Conservation (phyloP, 1,284 basidiomycete genomes). For the Rhodotorula sp. region DNA sequence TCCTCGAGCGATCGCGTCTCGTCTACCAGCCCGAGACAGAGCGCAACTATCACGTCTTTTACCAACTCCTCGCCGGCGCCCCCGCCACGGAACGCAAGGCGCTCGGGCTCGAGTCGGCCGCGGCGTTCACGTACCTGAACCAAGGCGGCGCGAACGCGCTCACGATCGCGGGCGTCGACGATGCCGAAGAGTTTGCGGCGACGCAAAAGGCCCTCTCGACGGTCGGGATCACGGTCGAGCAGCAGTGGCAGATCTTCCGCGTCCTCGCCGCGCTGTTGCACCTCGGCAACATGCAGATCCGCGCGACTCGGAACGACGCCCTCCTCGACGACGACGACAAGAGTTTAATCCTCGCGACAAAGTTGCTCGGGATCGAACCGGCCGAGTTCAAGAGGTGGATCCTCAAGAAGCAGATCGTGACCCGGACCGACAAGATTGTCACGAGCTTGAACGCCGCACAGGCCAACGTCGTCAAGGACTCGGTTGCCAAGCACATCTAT, state of each 20-base stretch:
- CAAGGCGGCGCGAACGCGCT: slow-evolving; percentile 89
- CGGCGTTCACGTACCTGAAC: slow-evolving; percentile 86
- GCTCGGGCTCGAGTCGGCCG: slow-evolving; percentile 80
- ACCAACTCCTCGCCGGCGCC: slow-evolving; percentile 96
- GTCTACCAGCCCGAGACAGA: slow-evolving; percentile 97
- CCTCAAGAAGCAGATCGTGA: slow-evolving; percentile 94
- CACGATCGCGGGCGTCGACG: slow-evolving; percentile 83
- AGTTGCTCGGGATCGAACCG: slow-evolving; percentile 84
- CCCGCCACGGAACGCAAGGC: slow-evolving; percentile 94
- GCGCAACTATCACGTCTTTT: slow-evolving; percentile 99
- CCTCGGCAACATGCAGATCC: slow-evolving; percentile 92
- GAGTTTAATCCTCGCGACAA: slow-evolving; percentile 75
- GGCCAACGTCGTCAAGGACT: slow-evolving; percentile 93
- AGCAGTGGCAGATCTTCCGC: slow-evolving; percentile 97
- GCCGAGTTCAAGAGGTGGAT: slow-evolving; percentile 99
- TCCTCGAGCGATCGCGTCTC: slow-evolving; percentile 93
- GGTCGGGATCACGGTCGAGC: slow-evolving; percentile 94
- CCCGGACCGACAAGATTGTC: slow-evolving; percentile 92
- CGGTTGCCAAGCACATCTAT: slow-evolving; percentile 98
- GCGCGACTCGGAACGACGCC: slow-evolving; percentile 76
- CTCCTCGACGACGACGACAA: slow-evolving; percentile 81
- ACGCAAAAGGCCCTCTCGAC: slow-evolving; percentile 95
- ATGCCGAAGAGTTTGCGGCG: slow-evolving; percentile 87
- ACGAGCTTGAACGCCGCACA: slow-evolving; percentile 81
- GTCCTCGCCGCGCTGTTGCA: slow-evolving; percentile 90